Conservation (phyloP, 2,329 filamentous ascomycete species). For the Hymenoscyphus infarciens region DNA sequence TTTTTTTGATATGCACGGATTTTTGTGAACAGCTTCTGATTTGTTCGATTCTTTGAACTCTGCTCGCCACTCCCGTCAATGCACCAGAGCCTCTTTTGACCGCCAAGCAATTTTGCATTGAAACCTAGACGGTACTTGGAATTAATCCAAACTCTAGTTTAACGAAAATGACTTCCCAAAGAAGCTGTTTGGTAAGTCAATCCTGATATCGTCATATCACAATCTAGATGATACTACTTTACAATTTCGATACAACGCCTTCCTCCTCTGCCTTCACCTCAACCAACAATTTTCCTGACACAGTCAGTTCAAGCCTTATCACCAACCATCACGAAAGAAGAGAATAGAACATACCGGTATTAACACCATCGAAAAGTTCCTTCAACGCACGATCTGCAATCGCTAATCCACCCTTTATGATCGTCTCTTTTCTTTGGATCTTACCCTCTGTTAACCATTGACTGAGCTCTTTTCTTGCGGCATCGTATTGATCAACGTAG, state of each 20-base stretch:
- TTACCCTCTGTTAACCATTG: constrained; percentile 70
- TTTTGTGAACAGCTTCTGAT: background rate
- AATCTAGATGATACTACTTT: background rate
- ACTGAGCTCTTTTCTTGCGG: constrained; percentile 57
- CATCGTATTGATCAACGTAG: constrained; percentile 53
- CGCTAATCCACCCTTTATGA: constrained; percentile 65
- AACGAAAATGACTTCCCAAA: too few relatives aligned
- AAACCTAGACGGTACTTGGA: too few relatives aligned
- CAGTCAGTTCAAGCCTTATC: background rate
- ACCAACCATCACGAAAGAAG: background rate
- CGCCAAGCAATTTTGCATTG: too few relatives aligned
- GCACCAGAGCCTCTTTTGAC: too few relatives aligned
- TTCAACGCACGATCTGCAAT: constrained; percentile 61
- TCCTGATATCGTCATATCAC: too few relatives aligned
- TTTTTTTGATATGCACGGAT: background rate
- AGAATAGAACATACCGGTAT: constrained; percentile 53
- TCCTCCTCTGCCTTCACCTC: constrained; percentile 43
- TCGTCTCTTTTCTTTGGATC: constrained; percentile 67
- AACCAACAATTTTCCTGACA: constrained; percentile 50
- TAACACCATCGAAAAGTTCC: constrained; percentile 63
- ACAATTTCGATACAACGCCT: constrained; percentile 16
- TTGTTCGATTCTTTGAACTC: too few relatives aligned
- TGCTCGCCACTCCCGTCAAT: background rate
- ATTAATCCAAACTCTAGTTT: too few relatives aligned
- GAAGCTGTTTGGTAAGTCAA: too few relatives aligned